These are phyloP conservation scores for Leavenworthia alabamica DNA, from an alignment of 345 rosid genomes.

Conservation along the genomic window DNA sequence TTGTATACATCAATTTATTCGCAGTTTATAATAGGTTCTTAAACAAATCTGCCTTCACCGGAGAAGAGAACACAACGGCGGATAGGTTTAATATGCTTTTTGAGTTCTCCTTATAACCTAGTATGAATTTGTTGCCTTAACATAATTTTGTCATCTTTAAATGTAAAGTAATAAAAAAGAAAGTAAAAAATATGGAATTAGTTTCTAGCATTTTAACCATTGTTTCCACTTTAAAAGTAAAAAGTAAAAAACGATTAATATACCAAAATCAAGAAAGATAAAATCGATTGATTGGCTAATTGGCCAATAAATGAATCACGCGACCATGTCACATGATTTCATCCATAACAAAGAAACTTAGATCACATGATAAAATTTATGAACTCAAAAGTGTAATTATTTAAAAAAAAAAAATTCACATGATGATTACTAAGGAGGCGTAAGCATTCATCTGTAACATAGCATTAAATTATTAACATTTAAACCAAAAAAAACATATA, in stretches of 20 bases:
- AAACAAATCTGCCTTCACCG: background rate
- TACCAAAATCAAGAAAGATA: background rate
- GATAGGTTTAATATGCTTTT: no score
- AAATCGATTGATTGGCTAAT: background rate
- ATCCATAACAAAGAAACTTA: background rate
- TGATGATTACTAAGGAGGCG: no score
- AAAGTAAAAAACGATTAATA: background rate
- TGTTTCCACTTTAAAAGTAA: no score
- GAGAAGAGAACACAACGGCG: no score
- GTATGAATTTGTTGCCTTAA: no score
- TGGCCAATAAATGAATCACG: background rate
- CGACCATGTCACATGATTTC: background rate
- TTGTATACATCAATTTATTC: conserved; percentile 7
- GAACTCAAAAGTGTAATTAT: background rate
- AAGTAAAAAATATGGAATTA: no score
- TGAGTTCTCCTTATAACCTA: no score
- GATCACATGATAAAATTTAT: background rate
- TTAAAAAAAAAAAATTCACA: background rate
- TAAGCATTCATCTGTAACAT: background rate
- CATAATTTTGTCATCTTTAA: no score
- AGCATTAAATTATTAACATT: background rate
- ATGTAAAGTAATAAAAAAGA: no score
- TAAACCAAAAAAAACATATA: background rate
- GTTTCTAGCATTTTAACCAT: no score
- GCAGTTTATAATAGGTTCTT: background rate